These are phyloP conservation scores for Nigrograna mackinnonii DNA, from an alignment of 2,329 filamentous ascomycete species.

Conservation along the genomic window DNA sequence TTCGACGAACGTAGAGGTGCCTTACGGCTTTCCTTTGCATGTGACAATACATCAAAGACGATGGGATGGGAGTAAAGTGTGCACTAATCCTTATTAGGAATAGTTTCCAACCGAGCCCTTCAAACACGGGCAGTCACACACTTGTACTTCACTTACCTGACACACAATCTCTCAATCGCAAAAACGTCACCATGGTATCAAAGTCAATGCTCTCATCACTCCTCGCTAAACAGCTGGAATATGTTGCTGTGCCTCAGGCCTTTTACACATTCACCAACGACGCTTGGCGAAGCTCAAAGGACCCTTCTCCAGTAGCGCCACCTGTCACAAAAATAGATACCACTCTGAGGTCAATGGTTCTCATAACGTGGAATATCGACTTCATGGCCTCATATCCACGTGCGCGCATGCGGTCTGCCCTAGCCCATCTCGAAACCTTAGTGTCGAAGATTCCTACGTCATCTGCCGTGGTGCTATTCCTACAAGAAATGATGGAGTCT, in stretches of 20 bases:
- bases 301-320: neutral
- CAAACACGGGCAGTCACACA: too few relatives aligned
- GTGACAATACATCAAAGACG: too few relatives aligned
- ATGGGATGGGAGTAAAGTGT: too few relatives aligned
- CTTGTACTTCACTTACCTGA: too few relatives aligned
- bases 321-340: neutral
- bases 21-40: too few relatives aligned
- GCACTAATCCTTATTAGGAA: too few relatives aligned
- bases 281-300: conserved; percentile 3
- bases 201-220: conserved; percentile 10
- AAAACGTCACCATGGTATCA: too few relatives aligned
- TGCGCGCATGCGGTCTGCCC: conserved; percentile 45
- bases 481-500: conserved; percentile 54
- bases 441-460: conserved; percentile 16
- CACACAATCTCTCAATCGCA: too few relatives aligned
- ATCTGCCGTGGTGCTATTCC: conserved; percentile 47
- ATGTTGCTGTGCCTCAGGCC: conserved; percentile 5
- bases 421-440: conserved; percentile 39
- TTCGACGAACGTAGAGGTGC: too few relatives aligned
- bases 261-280: conserved; percentile 11
- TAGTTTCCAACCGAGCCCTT: too few relatives aligned
- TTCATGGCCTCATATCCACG: conserved; percentile 42
- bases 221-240: conserved; percentile 14
- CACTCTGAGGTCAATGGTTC: conserved; percentile 3
- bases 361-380: conserved; percentile 53